Evolutionary conservation across 1,139 yeast genomes (phyloP).

Genomic region (Magnusiomyces paraingens): DNA sequence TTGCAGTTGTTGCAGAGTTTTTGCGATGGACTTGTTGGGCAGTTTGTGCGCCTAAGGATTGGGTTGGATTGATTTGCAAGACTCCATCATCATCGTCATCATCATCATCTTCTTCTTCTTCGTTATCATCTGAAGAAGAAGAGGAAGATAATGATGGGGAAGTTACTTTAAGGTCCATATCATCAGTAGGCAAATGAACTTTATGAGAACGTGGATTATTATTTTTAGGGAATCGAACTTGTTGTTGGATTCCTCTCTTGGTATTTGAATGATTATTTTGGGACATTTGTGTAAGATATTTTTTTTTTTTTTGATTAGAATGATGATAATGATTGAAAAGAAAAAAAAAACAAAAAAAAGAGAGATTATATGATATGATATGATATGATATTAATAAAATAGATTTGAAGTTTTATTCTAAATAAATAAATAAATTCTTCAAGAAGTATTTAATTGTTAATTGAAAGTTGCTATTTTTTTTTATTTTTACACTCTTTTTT

Average conservation of each 20-base stretch:
- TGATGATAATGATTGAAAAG: not conserved
- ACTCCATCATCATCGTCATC: slow-evolving; percentile 10
- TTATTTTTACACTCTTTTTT: too few species aligned
- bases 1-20: too few species aligned
- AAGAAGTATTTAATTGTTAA: too few species aligned
- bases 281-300: not conserved
- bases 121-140: slow-evolving; percentile 1
- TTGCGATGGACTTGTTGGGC: not conserved
- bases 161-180: slow-evolving; percentile 10
- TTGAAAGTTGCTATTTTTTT: too few species aligned
- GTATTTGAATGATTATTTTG: too few species aligned
- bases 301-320: too few species aligned
- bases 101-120: slow-evolving; percentile 9
- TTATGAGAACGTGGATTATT: slow-evolving; percentile 24
- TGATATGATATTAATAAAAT: too few species aligned
- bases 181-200: slow-evolving; percentile 27
- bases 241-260: slow-evolving; percentile 15
- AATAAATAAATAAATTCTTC: too few species aligned
- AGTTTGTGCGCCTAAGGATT: not conserved
- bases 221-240: slow-evolving; percentile 30
- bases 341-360: not conserved
- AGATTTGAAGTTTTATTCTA: too few species aligned
- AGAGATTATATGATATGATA: too few species aligned
- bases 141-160: not conserved
- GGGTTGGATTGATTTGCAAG: not conserved